Base-by-base conservation (phyloP, 805 yeast genomes). In the Myxozyma sirexii region DNA sequence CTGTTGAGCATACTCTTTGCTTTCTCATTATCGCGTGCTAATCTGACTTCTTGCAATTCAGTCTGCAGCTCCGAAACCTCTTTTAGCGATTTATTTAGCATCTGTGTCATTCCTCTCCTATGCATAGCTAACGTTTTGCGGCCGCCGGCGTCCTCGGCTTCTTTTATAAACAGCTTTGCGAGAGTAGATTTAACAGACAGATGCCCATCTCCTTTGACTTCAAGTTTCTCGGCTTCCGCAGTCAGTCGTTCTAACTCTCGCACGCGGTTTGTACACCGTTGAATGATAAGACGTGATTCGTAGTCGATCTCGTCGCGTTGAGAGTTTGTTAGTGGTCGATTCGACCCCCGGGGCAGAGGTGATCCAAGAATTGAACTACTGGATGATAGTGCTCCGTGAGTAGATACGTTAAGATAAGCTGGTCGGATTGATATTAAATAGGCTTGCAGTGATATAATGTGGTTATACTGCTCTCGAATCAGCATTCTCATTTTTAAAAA, bases 231-330 rank as follows among this genome's bases (percentile, higher is more conserved):
- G 6, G 41, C 54, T 12, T 38, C 48, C 3, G 59, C 55, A 43
- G 71, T 74, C 38, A 68, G 48, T 7, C 60, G 63, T 43, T 72
- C 74, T 45, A 72, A 57, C n/a, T 63, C 60, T 27, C 72, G 60
- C 13, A 71, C 66, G 41, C 70, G 58, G 6, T 55, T 56, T 62
- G 70, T 68, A 57, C 74, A 75, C 24, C 64, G 63, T 63, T 76
- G 77, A 21, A 76, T 54, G 43, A 74, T 68, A 38, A 67, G 58
- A n/a, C 73, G 67, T 26, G 76, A 71, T 41, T 73, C 76, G 57
- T 72, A 73, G 64, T 76, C 79, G 27, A 76, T 70, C 33, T 74
- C 76, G 64, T 75, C 77, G 24, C 73, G 63, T 46, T 76, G 76
- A 19, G 68, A 61, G 27, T 74, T 76, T 10, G 74, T 69, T 61